Percentiles rank a stretch among this genome's conserved stretches.
Evolutionary conservation across 2,329 filamentous ascomycete genomes (phyloP).

Genomic region (Diaporthe sp.): DNA sequence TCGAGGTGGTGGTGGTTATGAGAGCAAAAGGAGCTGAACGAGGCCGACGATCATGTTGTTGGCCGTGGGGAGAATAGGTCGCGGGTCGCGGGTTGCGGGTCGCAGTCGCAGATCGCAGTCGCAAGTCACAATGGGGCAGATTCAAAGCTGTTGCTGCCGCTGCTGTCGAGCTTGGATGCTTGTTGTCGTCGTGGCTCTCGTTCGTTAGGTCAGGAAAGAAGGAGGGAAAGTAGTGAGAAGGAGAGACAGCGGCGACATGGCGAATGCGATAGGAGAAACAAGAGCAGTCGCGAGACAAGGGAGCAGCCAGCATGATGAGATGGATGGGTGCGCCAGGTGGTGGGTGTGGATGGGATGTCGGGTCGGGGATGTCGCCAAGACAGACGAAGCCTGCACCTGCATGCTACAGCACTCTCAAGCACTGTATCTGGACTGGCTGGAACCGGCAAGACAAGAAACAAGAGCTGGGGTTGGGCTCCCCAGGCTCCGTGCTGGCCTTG

Average conservation of each 20-base stretch:
- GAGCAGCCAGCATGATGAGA: conserved; percentile 25
- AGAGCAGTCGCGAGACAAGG: conserved; percentile 24
- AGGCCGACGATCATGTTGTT: conserved; percentile 16
- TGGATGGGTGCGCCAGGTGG: background rate
- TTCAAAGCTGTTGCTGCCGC: background rate
- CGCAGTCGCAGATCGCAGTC: background rate
- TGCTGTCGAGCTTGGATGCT: background rate
- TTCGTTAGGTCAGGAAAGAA: background rate
- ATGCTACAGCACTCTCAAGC: background rate
- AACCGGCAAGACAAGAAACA: background rate
- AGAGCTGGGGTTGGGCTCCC: background rate
- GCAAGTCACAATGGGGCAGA: background rate
- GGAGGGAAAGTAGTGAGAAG: background rate
- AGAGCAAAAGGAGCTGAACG: background rate
- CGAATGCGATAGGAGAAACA: conserved; percentile 35
- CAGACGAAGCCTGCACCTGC: conserved; percentile 4
- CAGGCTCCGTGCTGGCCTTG: conserved; percentile 30
- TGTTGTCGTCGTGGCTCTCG: too few relatives aligned
- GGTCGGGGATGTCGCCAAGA: conserved; percentile 26
- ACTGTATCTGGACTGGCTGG: too few relatives aligned
- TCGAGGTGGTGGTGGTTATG: background rate
- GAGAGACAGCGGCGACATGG: background rate
- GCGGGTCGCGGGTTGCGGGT: background rate
- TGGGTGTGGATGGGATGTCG: background rate
- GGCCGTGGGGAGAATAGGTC: background rate